phyloP scores from a whole-genome alignment of 495 filamentous ascomycete genomes.

The Hypoxylon lienhwacheense region DNA sequence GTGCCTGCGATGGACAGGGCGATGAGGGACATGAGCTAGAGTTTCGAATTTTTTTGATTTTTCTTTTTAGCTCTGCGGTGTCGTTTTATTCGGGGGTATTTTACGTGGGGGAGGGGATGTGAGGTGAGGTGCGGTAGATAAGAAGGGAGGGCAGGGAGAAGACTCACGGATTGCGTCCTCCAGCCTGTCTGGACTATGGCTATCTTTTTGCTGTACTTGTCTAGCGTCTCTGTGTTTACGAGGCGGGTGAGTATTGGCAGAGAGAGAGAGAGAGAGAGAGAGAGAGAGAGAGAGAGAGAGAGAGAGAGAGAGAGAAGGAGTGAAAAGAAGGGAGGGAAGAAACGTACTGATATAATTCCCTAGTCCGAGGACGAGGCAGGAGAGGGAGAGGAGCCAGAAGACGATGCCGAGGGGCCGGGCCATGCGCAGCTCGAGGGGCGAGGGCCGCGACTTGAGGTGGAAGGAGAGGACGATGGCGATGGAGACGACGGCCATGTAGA shows the following conservation, averaged over 20 bases:
- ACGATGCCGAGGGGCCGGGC: constrained; percentile 81
- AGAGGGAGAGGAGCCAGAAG: constrained; percentile 81
- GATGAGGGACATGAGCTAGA: constrained; percentile 74
- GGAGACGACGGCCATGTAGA: constrained; percentile 88
- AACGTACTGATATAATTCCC: constrained; percentile 76
- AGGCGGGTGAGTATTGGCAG: not conserved
- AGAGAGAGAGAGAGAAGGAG: not conserved
- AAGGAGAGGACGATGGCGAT: constrained; percentile 91
- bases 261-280: not conserved
- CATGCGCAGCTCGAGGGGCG: constrained; percentile 68
- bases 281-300: not conserved
- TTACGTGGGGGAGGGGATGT: too few relatives aligned
- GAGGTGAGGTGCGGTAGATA: too few relatives aligned
- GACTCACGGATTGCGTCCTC: constrained; percentile 80
- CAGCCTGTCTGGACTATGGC: constrained; percentile 92
- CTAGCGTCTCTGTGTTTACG: constrained; percentile 70
- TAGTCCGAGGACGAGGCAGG: constrained; percentile 73
- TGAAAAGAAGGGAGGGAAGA: not conserved
- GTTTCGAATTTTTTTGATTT: too few relatives aligned
- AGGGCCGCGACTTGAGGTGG: constrained; percentile 76
- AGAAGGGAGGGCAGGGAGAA: not conserved
- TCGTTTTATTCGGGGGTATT: too few relatives aligned
- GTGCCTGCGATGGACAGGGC: constrained; percentile 79
- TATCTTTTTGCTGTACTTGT: constrained; percentile 71
- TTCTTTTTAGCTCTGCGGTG: too few relatives aligned